Conservation (phyloP, 352 stramenopile species). For the Globisporangium ultimum region DNA sequence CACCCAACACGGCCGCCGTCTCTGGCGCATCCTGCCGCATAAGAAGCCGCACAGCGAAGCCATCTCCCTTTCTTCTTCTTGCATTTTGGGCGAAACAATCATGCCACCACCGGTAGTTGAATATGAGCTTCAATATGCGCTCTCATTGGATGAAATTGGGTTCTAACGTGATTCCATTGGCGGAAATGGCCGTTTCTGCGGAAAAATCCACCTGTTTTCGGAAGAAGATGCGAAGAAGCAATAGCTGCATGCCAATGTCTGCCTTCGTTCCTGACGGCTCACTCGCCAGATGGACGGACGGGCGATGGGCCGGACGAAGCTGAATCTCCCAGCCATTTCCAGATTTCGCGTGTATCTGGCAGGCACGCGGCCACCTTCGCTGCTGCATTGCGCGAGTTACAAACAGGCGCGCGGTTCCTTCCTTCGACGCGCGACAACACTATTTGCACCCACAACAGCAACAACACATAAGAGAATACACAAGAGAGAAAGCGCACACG, state of each 20-base stretch:
- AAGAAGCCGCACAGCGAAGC: not conserved
- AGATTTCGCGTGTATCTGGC: too few species aligned
- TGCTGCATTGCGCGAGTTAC: too few species aligned
- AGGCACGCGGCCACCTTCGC: too few species aligned
- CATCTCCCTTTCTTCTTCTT: constrained; percentile 6
- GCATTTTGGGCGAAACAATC: too few species aligned
- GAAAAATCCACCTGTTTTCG: constrained; percentile 11
- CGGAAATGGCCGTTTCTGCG: not conserved
- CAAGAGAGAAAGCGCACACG: not conserved
- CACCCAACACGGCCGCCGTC: constrained; percentile 1
- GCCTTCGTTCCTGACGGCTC: too few species aligned
- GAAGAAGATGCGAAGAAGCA: constrained; percentile 12
- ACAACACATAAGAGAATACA: not conserved
- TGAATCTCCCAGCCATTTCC: too few species aligned
- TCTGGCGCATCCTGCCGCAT: not conserved
- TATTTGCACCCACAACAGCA: not conserved
- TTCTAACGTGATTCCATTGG: not conserved
- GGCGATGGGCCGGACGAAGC: not conserved
- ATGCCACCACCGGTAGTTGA: not conserved
- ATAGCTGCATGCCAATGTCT: too few species aligned
- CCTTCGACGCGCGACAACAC: too few species aligned
- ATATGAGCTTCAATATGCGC: not conserved
- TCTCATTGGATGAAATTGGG: not conserved
- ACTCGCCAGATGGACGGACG: not conserved
- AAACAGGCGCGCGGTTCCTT: too few species aligned